Percentiles rank a stretch among this genome's conserved stretches.
Conservation (phyloP, 2,329 filamentous ascomycete species). For the Colletotrichum shisoi region DNA sequence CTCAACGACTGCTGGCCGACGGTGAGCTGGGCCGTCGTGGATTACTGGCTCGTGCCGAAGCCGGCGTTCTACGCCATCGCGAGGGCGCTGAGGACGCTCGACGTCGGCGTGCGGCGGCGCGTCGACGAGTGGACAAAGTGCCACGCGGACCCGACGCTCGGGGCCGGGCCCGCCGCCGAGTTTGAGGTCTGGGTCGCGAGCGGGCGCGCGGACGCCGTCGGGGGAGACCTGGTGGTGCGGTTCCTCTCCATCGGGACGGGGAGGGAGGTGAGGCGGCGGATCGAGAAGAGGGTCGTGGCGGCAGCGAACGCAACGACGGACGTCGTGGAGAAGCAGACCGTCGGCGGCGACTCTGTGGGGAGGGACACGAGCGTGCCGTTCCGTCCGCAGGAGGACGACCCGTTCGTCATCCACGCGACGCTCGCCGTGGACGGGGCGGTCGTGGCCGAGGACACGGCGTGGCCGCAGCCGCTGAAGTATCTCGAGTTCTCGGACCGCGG, state of each 20-base stretch:
- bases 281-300: constrained; percentile 43
- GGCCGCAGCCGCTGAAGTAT: constrained; percentile 71
- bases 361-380: constrained; percentile 43
- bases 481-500: constrained; percentile 58
- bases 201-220: constrained; percentile 42
- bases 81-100: constrained; percentile 66
- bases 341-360: constrained; percentile 16
- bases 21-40: constrained; percentile 69
- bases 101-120: constrained; percentile 62
- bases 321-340: constrained; percentile 48
- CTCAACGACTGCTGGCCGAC: constrained; percentile 76
- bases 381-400: constrained; percentile 51
- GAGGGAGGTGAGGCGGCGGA: constrained; percentile 45
- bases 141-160: constrained; percentile 53
- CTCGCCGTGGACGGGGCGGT: constrained; percentile 51
- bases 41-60: constrained; percentile 39
- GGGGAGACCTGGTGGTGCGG: constrained; percentile 46
- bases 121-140: constrained; percentile 56
- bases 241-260: constrained; percentile 55
- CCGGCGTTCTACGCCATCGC: constrained; percentile 49
- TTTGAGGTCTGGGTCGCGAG: constrained; percentile 58
- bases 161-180: constrained; percentile 47
- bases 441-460: constrained; percentile 61
- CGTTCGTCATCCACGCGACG: constrained; percentile 58
- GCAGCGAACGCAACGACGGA: constrained; percentile 53